Evolutionary conservation across 345 rosid species (phyloP), one percentile per base, ranked within the genome.

Genomic region (Hevea brasiliensis): DNA sequence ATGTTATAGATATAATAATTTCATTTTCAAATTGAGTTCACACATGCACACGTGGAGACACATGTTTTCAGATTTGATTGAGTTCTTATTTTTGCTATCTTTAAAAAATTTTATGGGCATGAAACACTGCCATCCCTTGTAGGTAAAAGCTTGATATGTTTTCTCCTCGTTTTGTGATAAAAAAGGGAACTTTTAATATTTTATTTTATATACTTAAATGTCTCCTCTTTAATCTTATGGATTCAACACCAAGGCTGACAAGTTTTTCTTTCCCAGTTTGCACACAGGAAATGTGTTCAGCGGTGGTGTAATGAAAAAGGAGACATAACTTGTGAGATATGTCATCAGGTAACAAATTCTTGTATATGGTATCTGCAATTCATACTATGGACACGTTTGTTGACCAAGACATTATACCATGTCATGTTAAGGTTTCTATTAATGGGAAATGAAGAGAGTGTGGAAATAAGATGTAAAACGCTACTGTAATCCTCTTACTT

Each of bases 241-340:
- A 32, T 68, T 58, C 17, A 41, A 50, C 18, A 56, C 6, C 6
- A 12, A 69, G 14, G 44, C 68, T 62, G 8, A 63, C 26, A 37
- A 40, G 40, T 15, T 29, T 48, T 66, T 1, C 68, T 50, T 47
- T 68, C 41, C 37, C 75, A 79, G 82, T 79, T 56, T 79, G 82
- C 78, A n/a, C 82, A 79, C 58, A 74, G 82, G 75, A 79, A 74
- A 66, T 79, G 82, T 32, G 82, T 79, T 15, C 82, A 79, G 63
- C 74, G 72, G 42, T 79, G 82, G 82, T 79, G 82, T 44, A 79
- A 79, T 41, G 82, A 79, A 29, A 79, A 79, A 37, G 82, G 82
- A 58, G 75, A 79, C 47, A 69, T 74, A 64, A 79, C 56, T 47
- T 79, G 82, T 59, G 82, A 79, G 63, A 79, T 79, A 70, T 79